phyloP scores from a whole-genome alignment of 2,329 filamentous ascomycete species.

The Alternaria conjuncta region DNA sequence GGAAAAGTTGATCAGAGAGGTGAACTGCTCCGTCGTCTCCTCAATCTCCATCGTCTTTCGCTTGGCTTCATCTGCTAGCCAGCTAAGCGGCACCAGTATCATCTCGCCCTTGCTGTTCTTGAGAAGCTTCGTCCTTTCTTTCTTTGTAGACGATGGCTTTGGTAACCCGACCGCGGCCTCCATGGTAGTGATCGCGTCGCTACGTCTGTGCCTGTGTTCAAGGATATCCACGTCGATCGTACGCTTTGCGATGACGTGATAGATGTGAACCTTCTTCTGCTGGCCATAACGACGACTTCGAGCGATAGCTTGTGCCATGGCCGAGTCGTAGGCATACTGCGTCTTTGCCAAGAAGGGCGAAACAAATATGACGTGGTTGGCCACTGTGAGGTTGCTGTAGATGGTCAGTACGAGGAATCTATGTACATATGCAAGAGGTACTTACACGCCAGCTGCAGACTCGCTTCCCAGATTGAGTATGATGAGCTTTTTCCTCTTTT shows the following conservation, averaged over 20 bases:
- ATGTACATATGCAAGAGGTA: conserved; percentile 11
- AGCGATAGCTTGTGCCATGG: conserved; percentile 69
- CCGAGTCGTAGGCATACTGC: conserved; percentile 62
- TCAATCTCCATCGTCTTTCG: conserved; percentile 17
- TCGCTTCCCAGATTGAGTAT: conserved; percentile 64
- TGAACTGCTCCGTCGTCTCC: conserved; percentile 21
- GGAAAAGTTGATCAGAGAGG: conserved; percentile 38
- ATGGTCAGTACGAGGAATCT: not conserved
- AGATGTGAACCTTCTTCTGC: conserved; percentile 62
- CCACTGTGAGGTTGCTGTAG: conserved; percentile 64
- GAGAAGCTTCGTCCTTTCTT: conserved; percentile 30
- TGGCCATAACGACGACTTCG: conserved; percentile 66
- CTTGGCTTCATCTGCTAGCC: conserved; percentile 24
- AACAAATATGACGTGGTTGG: conserved; percentile 70
- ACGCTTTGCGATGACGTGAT: conserved; percentile 83
- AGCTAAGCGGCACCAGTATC: conserved; percentile 36
- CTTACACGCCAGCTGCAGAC: conserved; percentile 66
- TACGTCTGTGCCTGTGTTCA: conserved; percentile 51
- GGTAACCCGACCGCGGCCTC: conserved; percentile 11
- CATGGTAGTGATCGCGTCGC: conserved; percentile 20
- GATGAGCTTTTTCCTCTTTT: conserved; percentile 55
- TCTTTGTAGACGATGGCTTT: conserved; percentile 6
- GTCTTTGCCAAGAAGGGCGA: conserved; percentile 59
- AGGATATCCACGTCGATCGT: conserved; percentile 58
- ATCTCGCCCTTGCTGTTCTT: conserved; percentile 18